Conservation (phyloP, 441 rosid species). For the Gossypium gossypioides region DNA sequence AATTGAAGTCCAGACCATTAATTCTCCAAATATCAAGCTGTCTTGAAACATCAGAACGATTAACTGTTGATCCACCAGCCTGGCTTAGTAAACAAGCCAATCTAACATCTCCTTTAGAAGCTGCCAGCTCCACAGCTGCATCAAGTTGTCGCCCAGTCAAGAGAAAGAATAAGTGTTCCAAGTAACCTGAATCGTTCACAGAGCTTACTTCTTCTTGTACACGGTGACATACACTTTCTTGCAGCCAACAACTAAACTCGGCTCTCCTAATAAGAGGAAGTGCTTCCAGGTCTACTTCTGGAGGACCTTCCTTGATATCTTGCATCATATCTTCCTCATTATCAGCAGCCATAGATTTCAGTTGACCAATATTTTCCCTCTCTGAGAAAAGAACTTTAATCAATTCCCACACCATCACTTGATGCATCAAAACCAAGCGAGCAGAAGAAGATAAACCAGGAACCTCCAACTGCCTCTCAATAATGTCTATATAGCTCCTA, state of each 20-base stretch:
- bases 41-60: constrained; percentile 54
- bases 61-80: constrained; percentile 81
- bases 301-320: constrained; percentile 59
- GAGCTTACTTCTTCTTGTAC: constrained; percentile 84
- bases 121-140: constrained; percentile 81
- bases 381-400: constrained; percentile 84
- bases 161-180: constrained; percentile 68
- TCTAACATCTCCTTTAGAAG: constrained; percentile 87
- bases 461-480: constrained; percentile 77
- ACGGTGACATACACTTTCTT: constrained; percentile 82
- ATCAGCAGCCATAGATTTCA: constrained; percentile 54
- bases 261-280: constrained; percentile 88
- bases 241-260: constrained; percentile 86
- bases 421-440: constrained; percentile 72
- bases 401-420: constrained; percentile 95
- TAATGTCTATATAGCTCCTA: constrained; percentile 65
- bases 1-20: constrained; percentile 81
- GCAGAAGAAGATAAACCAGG: constrained; percentile 58
- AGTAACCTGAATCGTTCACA: constrained; percentile 61
- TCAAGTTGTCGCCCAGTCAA: constrained; percentile 81
- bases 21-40: constrained; percentile 85
- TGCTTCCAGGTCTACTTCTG: constrained; percentile 62
- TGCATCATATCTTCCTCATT: constrained; percentile 90
- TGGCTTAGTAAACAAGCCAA: constrained; percentile 91
- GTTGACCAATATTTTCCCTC: constrained; percentile 48